Conservation (phyloP, 768 basidiomycete species). For the Rhodotorula diobovata region DNA sequence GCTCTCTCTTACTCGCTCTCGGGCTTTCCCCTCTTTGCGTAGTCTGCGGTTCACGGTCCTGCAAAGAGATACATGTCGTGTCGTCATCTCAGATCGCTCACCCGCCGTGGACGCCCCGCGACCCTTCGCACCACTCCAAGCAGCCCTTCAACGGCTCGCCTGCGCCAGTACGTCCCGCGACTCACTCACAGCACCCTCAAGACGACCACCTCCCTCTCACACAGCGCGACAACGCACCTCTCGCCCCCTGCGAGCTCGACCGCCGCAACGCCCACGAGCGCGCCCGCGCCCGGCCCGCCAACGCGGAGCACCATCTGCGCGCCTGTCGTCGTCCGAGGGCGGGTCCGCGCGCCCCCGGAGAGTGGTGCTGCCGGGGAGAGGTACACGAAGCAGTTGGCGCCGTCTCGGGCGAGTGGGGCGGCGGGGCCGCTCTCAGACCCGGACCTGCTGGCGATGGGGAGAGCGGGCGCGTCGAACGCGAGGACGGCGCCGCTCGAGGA, state of each 20-base stretch:
- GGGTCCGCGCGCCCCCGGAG: not conserved
- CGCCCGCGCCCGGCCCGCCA: conserved; percentile 15
- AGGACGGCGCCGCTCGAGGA: conserved; percentile 52
- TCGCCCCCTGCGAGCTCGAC: conserved; percentile 9
- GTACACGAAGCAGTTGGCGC: conserved; percentile 38
- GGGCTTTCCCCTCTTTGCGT: too few relatives aligned
- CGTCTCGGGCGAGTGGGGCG: not conserved
- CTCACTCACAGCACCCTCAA: conserved; percentile 10
- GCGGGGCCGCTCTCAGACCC: not conserved
- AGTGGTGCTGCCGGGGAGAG: not conserved
- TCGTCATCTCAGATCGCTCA: too few relatives aligned
- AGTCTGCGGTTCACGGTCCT: too few relatives aligned
- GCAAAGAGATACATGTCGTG: too few relatives aligned
- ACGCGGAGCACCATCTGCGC: conserved; percentile 34
- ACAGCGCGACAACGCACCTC: conserved; percentile 22
- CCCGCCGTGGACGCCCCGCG: too few relatives aligned
- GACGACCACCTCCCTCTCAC: conserved; percentile 35
- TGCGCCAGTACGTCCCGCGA: too few relatives aligned
- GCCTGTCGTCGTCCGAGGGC: conserved; percentile 11
- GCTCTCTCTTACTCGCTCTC: too few relatives aligned
- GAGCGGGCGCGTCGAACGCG: conserved; percentile 35
- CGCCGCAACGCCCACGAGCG: conserved; percentile 32
- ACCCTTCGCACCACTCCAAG: too few relatives aligned
- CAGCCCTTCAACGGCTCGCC: too few relatives aligned
- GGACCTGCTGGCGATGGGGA: not conserved